Base-by-base conservation (phyloP, 2,329 filamentous ascomycete genomes). In the Leptographium lundbergii region DNA sequence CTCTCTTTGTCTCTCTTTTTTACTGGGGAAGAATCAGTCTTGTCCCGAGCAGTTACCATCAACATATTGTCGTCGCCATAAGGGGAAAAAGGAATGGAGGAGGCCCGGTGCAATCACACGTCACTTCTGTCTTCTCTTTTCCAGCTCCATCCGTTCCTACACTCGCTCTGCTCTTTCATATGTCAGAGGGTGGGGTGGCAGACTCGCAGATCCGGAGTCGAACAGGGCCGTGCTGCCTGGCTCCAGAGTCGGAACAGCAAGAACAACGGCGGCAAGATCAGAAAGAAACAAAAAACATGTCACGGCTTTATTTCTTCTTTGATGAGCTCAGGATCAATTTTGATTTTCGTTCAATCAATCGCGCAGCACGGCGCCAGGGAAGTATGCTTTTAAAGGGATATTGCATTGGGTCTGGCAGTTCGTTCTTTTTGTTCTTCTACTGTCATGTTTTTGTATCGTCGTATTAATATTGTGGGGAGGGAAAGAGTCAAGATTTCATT, bases 281-380 rank as follows among this genome's bases (percentile, higher is more conserved):
- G 25, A 53, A 58, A 58, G 51, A 42, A 50, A 48, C 53, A 58
- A 52, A 57, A n/a, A 51, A 34, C 42, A 39, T 57, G 27, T 48
- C 36, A 57, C 54, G 52, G 56, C 57, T 60, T 61, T 59, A 50
- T 64, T 42, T 60, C 54, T 63, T 60, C 51, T 57, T 56, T 63
- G 60, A 64, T 59, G 62, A 63, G 59, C 51, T 60, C 62, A 61
- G 59, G 61, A 62, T 58, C 55, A 57, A 57, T 25, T 56, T 53
- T 63, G 56, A 51, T 58, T 60, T 60, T 32, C 47, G 58, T 59
- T 52, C 52, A 58, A 60, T 63, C 59, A 29, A 60, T 59, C 54
- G 63, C 61, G 61, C 60, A 64, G 61, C 63, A 64, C 61, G 61
- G 63, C 63, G 63, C 63, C 48, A 59, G 60, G 62, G 61, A 63